These are phyloP conservation scores for Neofusicoccum umdonicola DNA, from an alignment of 2,329 filamentous ascomycete species.

Conservation along the genomic window DNA sequence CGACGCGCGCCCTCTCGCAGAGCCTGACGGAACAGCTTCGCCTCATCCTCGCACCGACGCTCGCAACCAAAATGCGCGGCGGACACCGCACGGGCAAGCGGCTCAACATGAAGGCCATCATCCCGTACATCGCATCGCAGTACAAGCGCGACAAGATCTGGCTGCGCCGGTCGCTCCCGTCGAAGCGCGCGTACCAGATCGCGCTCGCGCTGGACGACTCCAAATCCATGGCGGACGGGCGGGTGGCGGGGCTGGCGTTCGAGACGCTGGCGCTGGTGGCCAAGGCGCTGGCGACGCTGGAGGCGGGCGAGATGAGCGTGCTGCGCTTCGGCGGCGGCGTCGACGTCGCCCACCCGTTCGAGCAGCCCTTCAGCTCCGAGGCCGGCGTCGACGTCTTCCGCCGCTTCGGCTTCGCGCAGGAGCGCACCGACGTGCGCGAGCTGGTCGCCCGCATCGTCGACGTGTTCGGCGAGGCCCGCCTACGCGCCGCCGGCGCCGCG, in stretches of 20 bases:
- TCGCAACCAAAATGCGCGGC: slow-evolving; percentile 92
- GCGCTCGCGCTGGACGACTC: slow-evolving; percentile 96
- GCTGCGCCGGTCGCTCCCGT: slow-evolving; percentile 91
- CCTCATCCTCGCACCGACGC: slow-evolving; percentile 89
- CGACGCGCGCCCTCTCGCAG: slow-evolving; percentile 82
- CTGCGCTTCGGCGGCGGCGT: slow-evolving; percentile 84
- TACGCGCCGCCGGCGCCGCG: slow-evolving; percentile 50
- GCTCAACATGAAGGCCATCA: slow-evolving; percentile 98
- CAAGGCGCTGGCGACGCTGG: slow-evolving; percentile 83
- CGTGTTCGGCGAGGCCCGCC: slow-evolving; percentile 74
- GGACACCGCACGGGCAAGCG: slow-evolving; percentile 97
- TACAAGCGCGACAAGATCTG: slow-evolving; percentile 99
- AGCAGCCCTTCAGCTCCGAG: slow-evolving; percentile 75
- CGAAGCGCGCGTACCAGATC: slow-evolving; percentile 94
- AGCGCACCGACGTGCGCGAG: slow-evolving; percentile 78
- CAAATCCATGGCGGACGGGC: slow-evolving; percentile 84
- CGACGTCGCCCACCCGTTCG: slow-evolving; percentile 82
- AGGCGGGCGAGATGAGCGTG: slow-evolving; percentile 89
- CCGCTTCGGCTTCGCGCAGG: slow-evolving; percentile 80
- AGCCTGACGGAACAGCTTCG: slow-evolving; percentile 91
- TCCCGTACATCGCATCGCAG: slow-evolving; percentile 95
- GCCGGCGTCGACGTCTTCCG: slow-evolving; percentile 81
- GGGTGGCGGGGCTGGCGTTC: slow-evolving; percentile 77
- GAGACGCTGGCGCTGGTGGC: slow-evolving; percentile 92
- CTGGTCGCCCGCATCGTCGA: slow-evolving; percentile 76